phyloP scores from a whole-genome alignment of 495 filamentous ascomycete species.

The Daldinia decipiens region DNA sequence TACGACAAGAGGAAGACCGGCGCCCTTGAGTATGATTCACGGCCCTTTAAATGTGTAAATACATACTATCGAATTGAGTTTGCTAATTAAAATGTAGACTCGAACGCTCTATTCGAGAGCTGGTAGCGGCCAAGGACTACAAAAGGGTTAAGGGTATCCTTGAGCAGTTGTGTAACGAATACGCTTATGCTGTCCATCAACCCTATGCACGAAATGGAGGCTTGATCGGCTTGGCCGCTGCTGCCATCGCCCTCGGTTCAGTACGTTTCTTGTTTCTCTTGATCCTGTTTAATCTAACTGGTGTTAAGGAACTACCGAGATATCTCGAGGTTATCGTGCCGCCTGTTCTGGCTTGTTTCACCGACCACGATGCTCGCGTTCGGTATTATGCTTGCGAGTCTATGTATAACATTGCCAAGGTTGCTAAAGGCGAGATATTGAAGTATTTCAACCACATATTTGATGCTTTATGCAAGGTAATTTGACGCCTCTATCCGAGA shows the following conservation, averaged over 20 bases:
- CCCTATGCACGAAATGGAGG: constrained; percentile 97
- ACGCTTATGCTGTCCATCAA: constrained; percentile 96
- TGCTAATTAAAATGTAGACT: constrained; percentile 68
- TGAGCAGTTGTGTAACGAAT: constrained; percentile 95
- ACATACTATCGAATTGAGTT: constrained; percentile 20
- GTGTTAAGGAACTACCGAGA: constrained; percentile 79
- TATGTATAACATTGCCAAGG: constrained; percentile 99
- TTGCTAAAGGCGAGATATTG: constrained; percentile 96
- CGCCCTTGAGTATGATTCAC: constrained; percentile 84
- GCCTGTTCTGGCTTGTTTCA: constrained; percentile 97
- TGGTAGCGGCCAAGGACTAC: constrained; percentile 77
- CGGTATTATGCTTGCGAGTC: constrained; percentile 99
- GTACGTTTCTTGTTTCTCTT: constrained; percentile 60
- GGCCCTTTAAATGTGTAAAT: not conserved
- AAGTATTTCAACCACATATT: constrained; percentile 98
- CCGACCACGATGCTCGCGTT: constrained; percentile 96
- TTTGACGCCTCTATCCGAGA: constrained; percentile 20
- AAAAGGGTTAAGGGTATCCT: constrained; percentile 85
- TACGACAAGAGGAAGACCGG: constrained; percentile 98
- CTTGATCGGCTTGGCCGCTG: constrained; percentile 94
- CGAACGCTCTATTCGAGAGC: constrained; percentile 90
- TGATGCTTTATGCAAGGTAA: constrained; percentile 94
- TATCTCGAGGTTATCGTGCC: constrained; percentile 94
- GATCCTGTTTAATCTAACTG: constrained; percentile 20
- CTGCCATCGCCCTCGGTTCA: constrained; percentile 92